These are phyloP conservation scores for Yamadazyma laniorum DNA, from an alignment of 805 yeast species.

Conservation along the genomic window DNA sequence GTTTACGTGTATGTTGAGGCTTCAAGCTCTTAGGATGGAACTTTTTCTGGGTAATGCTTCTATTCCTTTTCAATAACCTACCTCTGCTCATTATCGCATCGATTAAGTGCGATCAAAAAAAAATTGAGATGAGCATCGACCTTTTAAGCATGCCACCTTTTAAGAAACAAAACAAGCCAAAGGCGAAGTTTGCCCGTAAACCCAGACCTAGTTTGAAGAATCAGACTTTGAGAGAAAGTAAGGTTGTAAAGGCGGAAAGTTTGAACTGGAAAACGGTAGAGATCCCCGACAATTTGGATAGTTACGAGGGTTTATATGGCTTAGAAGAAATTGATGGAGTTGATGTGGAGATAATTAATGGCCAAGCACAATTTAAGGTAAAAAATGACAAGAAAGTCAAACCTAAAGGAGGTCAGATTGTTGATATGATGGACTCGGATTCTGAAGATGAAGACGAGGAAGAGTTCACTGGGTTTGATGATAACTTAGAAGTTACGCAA, in stretches of 20 bases:
- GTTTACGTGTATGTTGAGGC: constrained; percentile 67
- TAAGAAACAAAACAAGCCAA: constrained; percentile 2
- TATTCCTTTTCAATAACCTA: constrained; percentile 12
- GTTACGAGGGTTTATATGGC: constrained; percentile 88
- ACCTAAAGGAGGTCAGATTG: constrained; percentile 11
- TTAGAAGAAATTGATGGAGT: constrained; percentile 94
- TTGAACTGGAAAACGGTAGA: constrained; percentile 80
- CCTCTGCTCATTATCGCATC: neutral
- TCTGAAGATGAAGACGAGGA: constrained; percentile 18
- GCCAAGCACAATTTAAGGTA: constrained; percentile 55
- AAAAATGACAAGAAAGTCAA: constrained; percentile 30
- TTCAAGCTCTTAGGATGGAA: constrained; percentile 49
- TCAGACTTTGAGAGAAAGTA: constrained; percentile 24
- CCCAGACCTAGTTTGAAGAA: constrained; percentile 1
- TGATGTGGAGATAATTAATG: constrained; percentile 70
- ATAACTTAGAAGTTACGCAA: constrained; percentile 5
- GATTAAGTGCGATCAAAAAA: constrained; percentile 3
- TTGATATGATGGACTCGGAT: constrained; percentile 16
- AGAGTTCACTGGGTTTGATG: constrained; percentile 20
- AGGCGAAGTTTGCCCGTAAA: constrained; percentile 2
- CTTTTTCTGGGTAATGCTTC: constrained; percentile 29
- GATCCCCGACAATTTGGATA: constrained; percentile 79
- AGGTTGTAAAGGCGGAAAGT: constrained; percentile 47
- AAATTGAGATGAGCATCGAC: constrained; percentile 9
- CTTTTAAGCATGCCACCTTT: neutral